phyloP scores from a whole-genome alignment of 345 rosid genomes.

The Linum trigynum region DNA sequence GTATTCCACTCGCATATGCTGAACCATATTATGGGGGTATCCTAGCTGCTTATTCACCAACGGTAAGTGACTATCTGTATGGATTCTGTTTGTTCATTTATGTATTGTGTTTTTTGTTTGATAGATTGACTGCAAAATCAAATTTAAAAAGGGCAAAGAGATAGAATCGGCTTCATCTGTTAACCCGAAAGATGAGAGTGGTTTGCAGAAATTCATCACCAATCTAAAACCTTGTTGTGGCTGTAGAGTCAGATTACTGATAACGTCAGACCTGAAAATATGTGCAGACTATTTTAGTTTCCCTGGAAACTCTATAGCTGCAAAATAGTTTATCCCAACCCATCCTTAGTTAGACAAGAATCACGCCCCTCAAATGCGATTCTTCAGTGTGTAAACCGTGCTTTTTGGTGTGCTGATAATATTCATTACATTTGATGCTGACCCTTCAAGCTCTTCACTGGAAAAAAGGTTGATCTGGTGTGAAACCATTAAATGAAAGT shows the following conservation, averaged over 20 bases:
- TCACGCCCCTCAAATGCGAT: not conserved
- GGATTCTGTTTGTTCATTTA: conserved; percentile 1
- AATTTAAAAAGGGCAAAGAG: too few species aligned
- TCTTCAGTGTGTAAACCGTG: conserved; percentile 19
- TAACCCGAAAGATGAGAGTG: not conserved
- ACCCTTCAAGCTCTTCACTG: not conserved
- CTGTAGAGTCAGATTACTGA: too few species aligned
- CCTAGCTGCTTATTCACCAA: conserved; percentile 35
- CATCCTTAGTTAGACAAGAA: too few species aligned
- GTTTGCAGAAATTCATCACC: too few species aligned
- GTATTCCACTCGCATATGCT: conserved; percentile 35
- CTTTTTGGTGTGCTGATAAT: conserved; percentile 11
- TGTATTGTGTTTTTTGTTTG: not conserved
- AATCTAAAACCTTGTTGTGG: too few species aligned
- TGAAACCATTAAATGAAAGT: not conserved
- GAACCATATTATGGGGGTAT: conserved; percentile 46
- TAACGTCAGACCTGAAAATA: too few species aligned
- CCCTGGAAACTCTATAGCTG: too few species aligned
- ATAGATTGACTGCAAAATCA: too few species aligned
- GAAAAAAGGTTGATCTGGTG: not conserved
- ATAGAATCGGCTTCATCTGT: conserved; percentile 1
- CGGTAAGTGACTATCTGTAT: conserved; percentile 26
- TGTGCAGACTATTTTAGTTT: too few species aligned
- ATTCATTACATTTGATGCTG: not conserved
- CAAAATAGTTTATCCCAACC: too few species aligned